Percentiles rank a stretch among this genome's conserved stretches.
phyloP scores from a whole-genome alignment of 345 rosid species.

The Bruguiera gymnorhiza region DNA sequence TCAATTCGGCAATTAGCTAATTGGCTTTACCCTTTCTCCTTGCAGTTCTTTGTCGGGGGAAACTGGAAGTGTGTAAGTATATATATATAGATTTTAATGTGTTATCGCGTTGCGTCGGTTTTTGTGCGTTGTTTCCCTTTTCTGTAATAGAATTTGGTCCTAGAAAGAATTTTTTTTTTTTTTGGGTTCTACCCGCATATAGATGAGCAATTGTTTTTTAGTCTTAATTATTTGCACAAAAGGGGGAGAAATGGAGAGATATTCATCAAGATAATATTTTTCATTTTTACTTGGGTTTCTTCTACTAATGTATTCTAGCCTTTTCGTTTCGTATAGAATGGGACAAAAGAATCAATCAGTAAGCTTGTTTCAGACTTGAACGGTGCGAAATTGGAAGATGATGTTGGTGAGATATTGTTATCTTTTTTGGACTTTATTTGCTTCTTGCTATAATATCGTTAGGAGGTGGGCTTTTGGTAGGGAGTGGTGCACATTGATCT shows the following conservation, averaged over 20 bases:
- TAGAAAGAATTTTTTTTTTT: too few species aligned
- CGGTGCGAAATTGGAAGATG: slow-evolving; percentile 67
- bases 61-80: not conserved
- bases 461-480: too few species aligned
- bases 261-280: too few species aligned
- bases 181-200: too few species aligned
- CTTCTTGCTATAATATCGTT: not conserved
- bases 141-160: too few species aligned
- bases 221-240: too few species aligned
- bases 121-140: too few species aligned
- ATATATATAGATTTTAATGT: not conserved
- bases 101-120: too few species aligned
- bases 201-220: too few species aligned
- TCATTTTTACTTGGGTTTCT: not conserved
- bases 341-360: slow-evolving; percentile 81
- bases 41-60: slow-evolving; percentile 1
- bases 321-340: slow-evolving; percentile 49
- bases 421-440: slow-evolving; percentile 4
- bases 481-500: not conserved
- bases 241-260: too few species aligned
- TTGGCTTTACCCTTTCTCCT: not conserved
- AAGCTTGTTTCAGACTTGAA: slow-evolving; percentile 93
- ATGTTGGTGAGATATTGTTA: slow-evolving; percentile 64
- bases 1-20: not conserved
- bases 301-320: not conserved